These are phyloP conservation scores for Diaporthe vaccinii DNA, from an alignment of 2,329 filamentous ascomycete genomes.

Conservation along the genomic window DNA sequence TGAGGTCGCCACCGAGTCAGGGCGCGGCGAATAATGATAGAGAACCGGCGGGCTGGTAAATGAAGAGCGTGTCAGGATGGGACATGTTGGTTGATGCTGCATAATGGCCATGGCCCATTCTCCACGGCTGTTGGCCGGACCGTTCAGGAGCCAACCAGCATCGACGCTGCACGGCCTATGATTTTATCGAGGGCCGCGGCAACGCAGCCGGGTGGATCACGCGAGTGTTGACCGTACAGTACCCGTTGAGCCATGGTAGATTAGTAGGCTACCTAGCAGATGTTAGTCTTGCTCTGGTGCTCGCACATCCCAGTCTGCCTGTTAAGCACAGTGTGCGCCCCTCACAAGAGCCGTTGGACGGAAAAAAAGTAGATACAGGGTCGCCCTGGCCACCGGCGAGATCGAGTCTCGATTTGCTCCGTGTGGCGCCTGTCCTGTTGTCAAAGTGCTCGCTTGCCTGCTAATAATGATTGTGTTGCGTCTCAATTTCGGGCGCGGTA, in stretches of 20 bases:
- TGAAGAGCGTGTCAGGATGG: slow-evolving; percentile 26
- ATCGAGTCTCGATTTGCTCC: background rate
- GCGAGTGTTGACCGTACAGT: background rate
- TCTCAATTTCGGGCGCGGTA: background rate
- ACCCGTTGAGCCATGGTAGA: background rate
- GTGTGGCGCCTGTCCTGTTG: too few species aligned
- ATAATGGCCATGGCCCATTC: background rate
- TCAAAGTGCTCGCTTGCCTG: background rate
- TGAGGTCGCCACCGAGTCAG: slow-evolving; percentile 18
- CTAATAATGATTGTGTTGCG: background rate
- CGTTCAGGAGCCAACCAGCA: slow-evolving; percentile 10
- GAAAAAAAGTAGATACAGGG: background rate
- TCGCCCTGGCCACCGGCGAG: background rate
- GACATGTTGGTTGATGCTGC: slow-evolving; percentile 32
- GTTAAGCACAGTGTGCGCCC: background rate
- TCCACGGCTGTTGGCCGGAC: slow-evolving; percentile 1
- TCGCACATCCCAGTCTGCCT: background rate
- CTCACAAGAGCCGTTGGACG: background rate
- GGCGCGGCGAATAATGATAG: slow-evolving; percentile 18
- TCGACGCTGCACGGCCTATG: background rate
- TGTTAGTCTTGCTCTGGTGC: background rate
- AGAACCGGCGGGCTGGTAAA: slow-evolving; percentile 29
- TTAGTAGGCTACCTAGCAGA: background rate
- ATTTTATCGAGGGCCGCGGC: slow-evolving; percentile 19
- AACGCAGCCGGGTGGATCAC: slow-evolving; percentile 5